Evolutionary conservation across 306 rosid genomes (phyloP), one percentile per base, ranked within the genome.

Genomic region (Psophocarpus tetragonolobus): DNA sequence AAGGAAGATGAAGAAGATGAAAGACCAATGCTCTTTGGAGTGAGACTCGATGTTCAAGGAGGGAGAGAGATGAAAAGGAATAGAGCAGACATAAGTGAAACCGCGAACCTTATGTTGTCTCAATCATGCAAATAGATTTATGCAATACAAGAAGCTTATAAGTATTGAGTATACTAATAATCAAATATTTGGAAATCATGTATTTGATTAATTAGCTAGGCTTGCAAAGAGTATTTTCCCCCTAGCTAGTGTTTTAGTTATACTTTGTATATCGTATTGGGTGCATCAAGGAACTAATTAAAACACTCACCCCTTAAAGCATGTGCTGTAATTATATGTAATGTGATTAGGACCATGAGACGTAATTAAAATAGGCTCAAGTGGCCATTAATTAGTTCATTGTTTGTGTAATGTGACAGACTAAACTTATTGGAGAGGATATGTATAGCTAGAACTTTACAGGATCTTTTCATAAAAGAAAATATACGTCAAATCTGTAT

Each of bases 1-100:
- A 64, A 63, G 14, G 18, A 71, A 3, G 41, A 77, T 10, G 73
- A 86, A 32, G 75, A 68, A 18, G 87, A 87, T 54, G 83, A 82
- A n/a, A 87, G 87, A 81, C 95, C 95, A 64, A 88, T 85, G 90
- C 74, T 94, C 66, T 94, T 94, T 82, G 98, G 98, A 0, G 98
- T 94, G 47, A 90, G 88, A 53, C 58, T 94, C 32, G 97, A 94
- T 30, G 92, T 94, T 84, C 85, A 77, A 29, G 94, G 93, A 51
- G 90, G 89, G 45, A 85, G 77, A 68, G 87, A 71, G n/a, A 74
- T 81, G 45, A 92, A 92, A 86, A 94, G 91, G 45, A 87, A 87
- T 81, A 88, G 89, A 50, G 60, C 83, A 66, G 88, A 87, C 80
- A 76, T 90, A 5, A 75, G 80, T 85, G 85, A 84, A 75, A 87